Conservation (phyloP, 768 basidiomycete genomes). For the Tylopilus sp. region DNA sequence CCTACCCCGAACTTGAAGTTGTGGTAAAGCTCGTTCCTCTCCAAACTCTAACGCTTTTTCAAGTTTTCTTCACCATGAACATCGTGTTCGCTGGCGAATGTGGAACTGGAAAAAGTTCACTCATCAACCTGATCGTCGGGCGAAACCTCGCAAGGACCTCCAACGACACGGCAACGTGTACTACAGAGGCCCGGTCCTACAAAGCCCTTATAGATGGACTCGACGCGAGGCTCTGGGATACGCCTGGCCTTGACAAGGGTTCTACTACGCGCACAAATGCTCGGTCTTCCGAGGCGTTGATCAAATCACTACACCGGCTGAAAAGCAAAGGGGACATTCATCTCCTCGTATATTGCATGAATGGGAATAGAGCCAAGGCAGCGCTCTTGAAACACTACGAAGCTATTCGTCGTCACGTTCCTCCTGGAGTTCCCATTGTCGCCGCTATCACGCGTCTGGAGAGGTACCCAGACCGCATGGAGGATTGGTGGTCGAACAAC, state of each 20-base stretch:
- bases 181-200: constrained; percentile 7
- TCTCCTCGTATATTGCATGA: constrained; percentile 23
- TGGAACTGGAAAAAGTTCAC: constrained; percentile 25
- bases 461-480: constrained; percentile 18
- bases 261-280: constrained; percentile 1
- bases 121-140: constrained; percentile 21
- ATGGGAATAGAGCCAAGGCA: constrained; percentile 16
- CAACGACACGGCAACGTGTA: constrained; percentile 20
- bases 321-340: constrained; percentile 5
- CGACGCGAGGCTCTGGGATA: constrained; percentile 14
- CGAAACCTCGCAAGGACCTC: constrained; percentile 14
- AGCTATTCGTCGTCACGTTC: constrained; percentile 4
- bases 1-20: neutral
- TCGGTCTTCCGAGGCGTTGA: constrained; percentile 1
- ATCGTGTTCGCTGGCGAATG: constrained; percentile 24
- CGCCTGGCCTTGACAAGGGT: constrained; percentile 17
- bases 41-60: neutral
- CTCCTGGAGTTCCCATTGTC: constrained; percentile 12
- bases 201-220: constrained; percentile 11
- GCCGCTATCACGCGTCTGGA: constrained; percentile 20
- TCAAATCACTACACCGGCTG: constrained; percentile 9
- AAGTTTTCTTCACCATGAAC: constrained; percentile 15
- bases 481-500: constrained; percentile 22
- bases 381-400: constrained; percentile 17
- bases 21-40: neutral